Percentiles rank a stretch among this genome's conserved stretches.
Conservation (phyloP, 2,329 filamentous ascomycete species). For the Cryphonectria parasitica region DNA sequence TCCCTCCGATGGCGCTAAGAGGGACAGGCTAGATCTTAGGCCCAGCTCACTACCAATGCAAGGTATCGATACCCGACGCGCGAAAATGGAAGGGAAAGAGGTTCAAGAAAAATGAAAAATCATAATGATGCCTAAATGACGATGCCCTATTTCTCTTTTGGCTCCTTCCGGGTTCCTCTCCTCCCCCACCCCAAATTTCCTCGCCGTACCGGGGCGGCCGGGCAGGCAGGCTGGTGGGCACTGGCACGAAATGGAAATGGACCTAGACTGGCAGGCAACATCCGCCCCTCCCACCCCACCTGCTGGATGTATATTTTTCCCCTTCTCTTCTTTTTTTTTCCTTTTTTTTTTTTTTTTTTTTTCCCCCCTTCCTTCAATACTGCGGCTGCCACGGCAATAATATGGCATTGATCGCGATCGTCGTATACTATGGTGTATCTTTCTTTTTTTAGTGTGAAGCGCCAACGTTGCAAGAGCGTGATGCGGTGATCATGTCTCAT, state of each 20-base stretch:
- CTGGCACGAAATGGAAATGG: background rate
- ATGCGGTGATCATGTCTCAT: slow-evolving; percentile 1
- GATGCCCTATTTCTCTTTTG: no score
- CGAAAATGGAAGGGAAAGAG: background rate
- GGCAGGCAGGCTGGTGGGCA: background rate
- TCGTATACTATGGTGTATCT: background rate
- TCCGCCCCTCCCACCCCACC: background rate
- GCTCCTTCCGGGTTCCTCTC: background rate
- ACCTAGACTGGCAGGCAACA: background rate
- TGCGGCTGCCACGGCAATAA: slow-evolving; percentile 1
- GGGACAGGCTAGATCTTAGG: background rate
- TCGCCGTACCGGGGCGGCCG: background rate
- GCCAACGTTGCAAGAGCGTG: background rate
- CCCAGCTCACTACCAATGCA: background rate
- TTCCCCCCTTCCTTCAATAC: no score
- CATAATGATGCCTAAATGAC: no score
- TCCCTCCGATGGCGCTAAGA: background rate
- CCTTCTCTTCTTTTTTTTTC: background rate
- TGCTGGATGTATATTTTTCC: no score
- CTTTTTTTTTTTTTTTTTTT: no score
- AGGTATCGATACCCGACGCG: background rate
- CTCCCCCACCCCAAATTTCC: no score
- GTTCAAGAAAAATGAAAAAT: background rate
- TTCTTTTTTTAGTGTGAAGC: background rate
- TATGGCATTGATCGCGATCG: background rate